Percentiles rank a stretch among this genome's conserved stretches.
Evolutionary conservation across 1,284 basidiomycete species (phyloP).

Genomic region (Moniliella sp.): DNA sequence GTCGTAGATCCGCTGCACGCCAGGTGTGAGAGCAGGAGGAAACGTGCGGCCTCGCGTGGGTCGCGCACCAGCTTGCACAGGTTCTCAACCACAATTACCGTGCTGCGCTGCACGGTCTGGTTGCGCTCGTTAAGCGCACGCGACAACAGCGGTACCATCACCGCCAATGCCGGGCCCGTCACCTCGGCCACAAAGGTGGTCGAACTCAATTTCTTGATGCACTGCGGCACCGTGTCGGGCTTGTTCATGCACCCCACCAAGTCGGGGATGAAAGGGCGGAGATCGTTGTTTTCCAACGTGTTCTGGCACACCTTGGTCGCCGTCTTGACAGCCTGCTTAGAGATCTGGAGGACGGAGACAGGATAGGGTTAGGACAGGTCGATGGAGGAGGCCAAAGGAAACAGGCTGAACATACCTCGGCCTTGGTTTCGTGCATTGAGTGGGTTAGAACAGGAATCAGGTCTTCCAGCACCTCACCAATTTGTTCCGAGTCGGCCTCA

Average conservation of each 20-base stretch:
- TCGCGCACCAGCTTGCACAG: conserved; percentile 91
- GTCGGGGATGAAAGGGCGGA: conserved; percentile 65
- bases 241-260: conserved; percentile 74
- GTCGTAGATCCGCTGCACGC: conserved; percentile 71
- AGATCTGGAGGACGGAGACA: too few relatives aligned
- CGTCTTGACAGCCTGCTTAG: conserved; percentile 67
- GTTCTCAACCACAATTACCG: conserved; percentile 72
- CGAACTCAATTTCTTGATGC: conserved; percentile 80
- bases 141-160: conserved; percentile 73
- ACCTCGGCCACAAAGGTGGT: conserved; percentile 96
- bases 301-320: conserved; percentile 72
- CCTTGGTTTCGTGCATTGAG: conserved; percentile 91
- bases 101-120: conserved; percentile 51
- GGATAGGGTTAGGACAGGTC: too few relatives aligned
- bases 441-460: conserved; percentile 68
- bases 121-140: conserved; percentile 87
- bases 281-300: conserved; percentile 80
- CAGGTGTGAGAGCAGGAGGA: conserved; percentile 68
- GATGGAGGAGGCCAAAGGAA: too few relatives aligned
- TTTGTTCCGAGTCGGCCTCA: conserved; percentile 50
- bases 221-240: conserved; percentile 58
- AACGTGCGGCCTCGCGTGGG: conserved; percentile 65
- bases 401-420: too few relatives aligned
- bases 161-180: conserved; percentile 78
- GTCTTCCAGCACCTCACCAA: conserved; percentile 61